These are phyloP conservation scores for Clathrospora elynae DNA, from an alignment of 2,329 filamentous ascomycete genomes.

Conservation along the genomic window DNA sequence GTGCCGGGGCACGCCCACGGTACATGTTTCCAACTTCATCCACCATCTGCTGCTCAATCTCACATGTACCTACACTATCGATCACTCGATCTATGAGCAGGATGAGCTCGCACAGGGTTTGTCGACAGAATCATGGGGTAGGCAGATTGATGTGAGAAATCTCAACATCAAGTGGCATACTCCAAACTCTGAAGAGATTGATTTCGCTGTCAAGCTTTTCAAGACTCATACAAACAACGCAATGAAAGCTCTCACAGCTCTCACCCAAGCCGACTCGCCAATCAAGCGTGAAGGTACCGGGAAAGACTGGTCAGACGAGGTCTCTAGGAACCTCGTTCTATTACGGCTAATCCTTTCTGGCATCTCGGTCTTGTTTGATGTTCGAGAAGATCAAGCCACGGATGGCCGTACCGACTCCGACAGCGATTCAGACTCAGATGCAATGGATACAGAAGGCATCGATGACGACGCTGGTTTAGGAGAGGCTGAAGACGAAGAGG, in stretches of 20 bases:
- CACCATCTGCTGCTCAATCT: slow-evolving; percentile 94
- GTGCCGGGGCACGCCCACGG: slow-evolving; percentile 89
- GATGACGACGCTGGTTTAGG: slow-evolving; percentile 61
- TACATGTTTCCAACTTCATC: slow-evolving; percentile 96
- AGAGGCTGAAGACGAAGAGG: slow-evolving; percentile 76
- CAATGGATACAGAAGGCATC: slow-evolving; percentile 53
- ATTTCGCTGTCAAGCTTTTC: slow-evolving; percentile 89
- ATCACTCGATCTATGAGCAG: slow-evolving; percentile 87
- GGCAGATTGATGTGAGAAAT: slow-evolving; percentile 71
- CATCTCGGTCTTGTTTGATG: slow-evolving; percentile 86
- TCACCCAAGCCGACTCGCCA: slow-evolving; percentile 80
- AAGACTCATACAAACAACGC: slow-evolving; percentile 80
- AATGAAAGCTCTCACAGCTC: slow-evolving; percentile 71
- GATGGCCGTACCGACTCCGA: slow-evolving; percentile 58
- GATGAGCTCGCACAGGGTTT: slow-evolving; percentile 72
- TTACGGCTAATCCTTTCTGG: slow-evolving; percentile 89
- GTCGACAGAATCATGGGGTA: slow-evolving; percentile 82
- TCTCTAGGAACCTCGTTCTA: slow-evolving; percentile 85
- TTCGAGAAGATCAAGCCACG: slow-evolving; percentile 52
- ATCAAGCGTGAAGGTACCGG: slow-evolving; percentile 93
- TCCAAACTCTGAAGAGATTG: slow-evolving; percentile 76
- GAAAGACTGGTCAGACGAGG: slow-evolving; percentile 98
- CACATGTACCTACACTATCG: slow-evolving; percentile 90
- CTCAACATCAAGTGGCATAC: slow-evolving; percentile 91
- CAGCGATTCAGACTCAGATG: slow-evolving; percentile 47